Percentiles rank a stretch among this genome's conserved stretches.
These are phyloP conservation scores for Ottelia alismoides DNA, from an alignment of 106 monocot species.

Conservation along the genomic window DNA sequence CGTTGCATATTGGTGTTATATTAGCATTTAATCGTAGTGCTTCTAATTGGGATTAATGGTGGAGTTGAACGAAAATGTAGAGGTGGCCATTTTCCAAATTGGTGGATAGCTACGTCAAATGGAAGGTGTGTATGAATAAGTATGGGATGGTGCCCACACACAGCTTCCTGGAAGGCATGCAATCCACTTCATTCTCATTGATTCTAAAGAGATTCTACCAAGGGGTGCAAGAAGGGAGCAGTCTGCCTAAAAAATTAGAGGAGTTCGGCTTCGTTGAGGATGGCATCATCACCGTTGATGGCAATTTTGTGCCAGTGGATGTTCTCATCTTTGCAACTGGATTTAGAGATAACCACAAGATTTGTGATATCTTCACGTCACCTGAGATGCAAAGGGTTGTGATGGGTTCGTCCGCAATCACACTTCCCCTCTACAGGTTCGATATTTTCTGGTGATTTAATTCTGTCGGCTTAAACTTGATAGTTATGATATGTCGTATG, in stretches of 20 bases:
- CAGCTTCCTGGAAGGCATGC: neutral
- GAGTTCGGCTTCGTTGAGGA: conserved; percentile 1
- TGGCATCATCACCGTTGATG: conserved; percentile 3
- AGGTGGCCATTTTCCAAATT: conserved; percentile 5
- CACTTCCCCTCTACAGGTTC: conserved; percentile 7
- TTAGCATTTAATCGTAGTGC: no score
- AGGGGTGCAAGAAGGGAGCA: conserved; percentile 4
- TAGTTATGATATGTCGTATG: no score
- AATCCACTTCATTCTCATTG: neutral
- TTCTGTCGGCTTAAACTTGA: no score
- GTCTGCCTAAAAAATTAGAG: neutral
- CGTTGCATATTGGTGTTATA: no score
- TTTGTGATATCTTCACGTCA: conserved; percentile 7
- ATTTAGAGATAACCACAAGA: conserved; percentile 6
- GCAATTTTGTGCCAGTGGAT: neutral
- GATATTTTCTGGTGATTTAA: no score
- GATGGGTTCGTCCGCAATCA: neutral
- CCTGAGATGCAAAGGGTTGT: neutral
- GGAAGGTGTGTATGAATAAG: conserved; percentile 11
- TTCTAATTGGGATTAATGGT: no score
- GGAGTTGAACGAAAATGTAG: no score
- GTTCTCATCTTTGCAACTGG: conserved; percentile 9
- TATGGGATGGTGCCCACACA: conserved; percentile 10
- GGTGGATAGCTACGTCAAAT: conserved; percentile 4
- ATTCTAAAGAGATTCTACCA: conserved; percentile 4